Evolutionary conservation across 2,329 filamentous ascomycete genomes (phyloP), one percentile per base, ranked within the genome.

Genomic region (Ophiocordyceps camponoti-floridani): DNA sequence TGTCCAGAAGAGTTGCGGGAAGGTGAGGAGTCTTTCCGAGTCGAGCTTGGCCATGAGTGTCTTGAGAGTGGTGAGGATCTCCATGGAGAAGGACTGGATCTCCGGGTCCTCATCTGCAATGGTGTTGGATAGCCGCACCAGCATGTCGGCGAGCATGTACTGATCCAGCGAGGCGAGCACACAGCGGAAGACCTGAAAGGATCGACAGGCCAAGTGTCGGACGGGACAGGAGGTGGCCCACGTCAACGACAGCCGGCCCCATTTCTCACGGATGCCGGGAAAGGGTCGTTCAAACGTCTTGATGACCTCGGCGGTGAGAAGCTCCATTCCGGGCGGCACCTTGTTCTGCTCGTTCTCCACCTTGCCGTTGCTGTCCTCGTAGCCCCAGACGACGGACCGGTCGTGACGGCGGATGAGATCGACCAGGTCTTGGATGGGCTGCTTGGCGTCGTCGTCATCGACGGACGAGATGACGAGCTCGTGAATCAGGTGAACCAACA

Each of bases 161-260:
- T 93, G 87, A 56, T 98, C 89, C 19, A 96, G 66, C 1, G 84
- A 86, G 14, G 85, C 93, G 27, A 94, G 75, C 45, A 96, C 88
- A 57, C 89, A 96, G 30, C 91, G 76, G 65, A 95, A 98, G 11
- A 98, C 82, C 58, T 98, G 93, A 62, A 98, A 96, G 0, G 93
- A 98, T 27, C 91, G 81, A 58, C 93, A 98, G 2, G 91, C 91
- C 44, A 98, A 69, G 64, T 98, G 91, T 43, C 89, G 73, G 5
- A 98, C 93, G 0, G 91, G 86, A 58, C 93, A 98, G 4, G 88
- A 94, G 0, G 91, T 96, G 10, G 91, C 93, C 91, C 91, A 98
- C 11, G 82, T 87, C 49, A 98, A 66, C 0, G 89, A 89, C 30
- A 94, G 73, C 50, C 85, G 84, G 8, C 83, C 86, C 89, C 89